phyloP scores from a whole-genome alignment of 1,284 basidiomycete species.

The Hymenochaete sp. region DNA sequence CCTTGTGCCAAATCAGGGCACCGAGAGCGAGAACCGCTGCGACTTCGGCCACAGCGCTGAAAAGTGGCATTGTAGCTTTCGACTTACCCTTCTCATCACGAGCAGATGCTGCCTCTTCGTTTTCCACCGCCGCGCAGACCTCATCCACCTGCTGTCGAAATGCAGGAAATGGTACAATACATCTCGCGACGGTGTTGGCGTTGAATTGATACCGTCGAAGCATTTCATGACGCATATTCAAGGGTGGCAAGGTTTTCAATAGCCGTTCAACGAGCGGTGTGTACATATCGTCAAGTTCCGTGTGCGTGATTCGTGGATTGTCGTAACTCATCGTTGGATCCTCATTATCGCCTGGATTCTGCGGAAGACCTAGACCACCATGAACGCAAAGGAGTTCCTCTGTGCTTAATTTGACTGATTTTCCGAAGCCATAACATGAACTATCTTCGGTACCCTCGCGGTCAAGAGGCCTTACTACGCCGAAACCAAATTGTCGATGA shows the following conservation, averaged over 20 bases:
- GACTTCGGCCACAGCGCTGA: constrained; percentile 7
- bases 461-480: constrained; percentile 11
- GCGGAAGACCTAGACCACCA: not conserved
- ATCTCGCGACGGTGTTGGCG: not conserved
- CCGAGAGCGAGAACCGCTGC: constrained; percentile 10
- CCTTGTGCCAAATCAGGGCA: constrained; percentile 8
- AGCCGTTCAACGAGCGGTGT: not conserved
- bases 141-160: constrained; percentile 6
- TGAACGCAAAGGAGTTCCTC: not conserved
- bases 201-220: not conserved
- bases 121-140: not conserved
- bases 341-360: not conserved
- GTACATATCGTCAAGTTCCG: not conserved
- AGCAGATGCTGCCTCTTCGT: not conserved
- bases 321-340: too few relatives aligned
- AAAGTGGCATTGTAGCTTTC: not conserved
- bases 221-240: constrained; percentile 1
- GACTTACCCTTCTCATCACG: not conserved
- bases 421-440: not conserved
- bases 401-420: not conserved
- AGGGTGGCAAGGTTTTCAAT: not conserved
- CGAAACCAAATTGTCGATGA: too few relatives aligned
- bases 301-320: not conserved
- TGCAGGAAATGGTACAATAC: constrained; percentile 6
- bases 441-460: not conserved